These are phyloP conservation scores for Inosperma sp. DNA, from an alignment of 768 basidiomycete genomes.

Conservation along the genomic window DNA sequence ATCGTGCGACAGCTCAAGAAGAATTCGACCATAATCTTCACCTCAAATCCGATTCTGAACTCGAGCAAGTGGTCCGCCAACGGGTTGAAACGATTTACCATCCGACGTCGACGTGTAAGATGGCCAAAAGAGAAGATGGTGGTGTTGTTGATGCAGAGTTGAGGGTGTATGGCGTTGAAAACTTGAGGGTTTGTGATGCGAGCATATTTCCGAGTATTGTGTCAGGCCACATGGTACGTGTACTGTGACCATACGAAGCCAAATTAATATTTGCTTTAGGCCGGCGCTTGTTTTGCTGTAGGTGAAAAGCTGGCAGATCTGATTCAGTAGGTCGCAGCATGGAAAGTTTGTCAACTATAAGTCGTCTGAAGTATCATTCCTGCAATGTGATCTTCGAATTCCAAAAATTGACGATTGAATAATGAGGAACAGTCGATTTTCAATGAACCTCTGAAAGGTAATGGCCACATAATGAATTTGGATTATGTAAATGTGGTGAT, in stretches of 20 bases:
- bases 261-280: constrained; percentile 14
- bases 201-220: constrained; percentile 44
- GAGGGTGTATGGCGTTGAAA: constrained; percentile 38
- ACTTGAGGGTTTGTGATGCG: constrained; percentile 45
- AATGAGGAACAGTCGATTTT: no score
- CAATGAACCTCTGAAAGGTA: no score
- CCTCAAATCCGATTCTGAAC: constrained; percentile 37
- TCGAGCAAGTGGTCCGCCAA: constrained; percentile 38
- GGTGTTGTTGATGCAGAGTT: constrained; percentile 39
- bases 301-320: constrained; percentile 31
- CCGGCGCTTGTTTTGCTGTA: constrained; percentile 29
- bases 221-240: constrained; percentile 42
- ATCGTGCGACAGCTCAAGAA: constrained; percentile 27
- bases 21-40: constrained; percentile 40
- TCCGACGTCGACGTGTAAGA: constrained; percentile 42
- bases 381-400: not conserved
- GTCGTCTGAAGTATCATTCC: not conserved
- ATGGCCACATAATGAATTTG: no score
- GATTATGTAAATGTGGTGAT: no score
- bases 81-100: constrained; percentile 48
- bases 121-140: constrained; percentile 38
- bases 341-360: not conserved
- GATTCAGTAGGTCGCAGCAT: constrained; percentile 21
- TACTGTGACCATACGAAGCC: not conserved
- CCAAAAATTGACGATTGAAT: no score